Evolutionary conservation across 495 filamentous ascomycete species (phyloP).

Genomic region (Neurospora sp.): DNA sequence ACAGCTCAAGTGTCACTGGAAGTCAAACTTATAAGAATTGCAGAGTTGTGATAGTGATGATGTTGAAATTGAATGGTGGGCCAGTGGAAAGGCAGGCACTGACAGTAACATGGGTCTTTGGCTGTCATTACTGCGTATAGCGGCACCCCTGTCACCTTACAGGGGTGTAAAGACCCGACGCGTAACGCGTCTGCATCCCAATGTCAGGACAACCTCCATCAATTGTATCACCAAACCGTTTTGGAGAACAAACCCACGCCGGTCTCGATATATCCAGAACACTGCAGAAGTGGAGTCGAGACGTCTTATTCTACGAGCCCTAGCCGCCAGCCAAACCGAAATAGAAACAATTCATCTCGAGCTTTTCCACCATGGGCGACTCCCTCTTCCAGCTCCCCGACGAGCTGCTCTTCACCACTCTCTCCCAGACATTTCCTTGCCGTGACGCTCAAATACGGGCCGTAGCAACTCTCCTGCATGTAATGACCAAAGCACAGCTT

Average conservation of each 20-base stretch:
- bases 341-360: background rate
- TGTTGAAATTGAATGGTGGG: background rate
- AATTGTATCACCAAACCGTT: background rate
- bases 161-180: background rate
- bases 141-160: background rate
- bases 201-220: background rate
- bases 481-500: conserved; percentile 23
- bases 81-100: background rate
- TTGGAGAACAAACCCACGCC: background rate
- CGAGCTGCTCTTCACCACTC: conserved; percentile 40
- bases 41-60: background rate
- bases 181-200: background rate
- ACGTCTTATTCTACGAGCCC: background rate
- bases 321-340: background rate
- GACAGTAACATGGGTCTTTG: background rate
- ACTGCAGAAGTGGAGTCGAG: background rate
- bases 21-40: background rate
- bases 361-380: conserved; percentile 3
- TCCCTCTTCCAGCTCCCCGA: conserved; percentile 38
- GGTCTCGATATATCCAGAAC: background rate
- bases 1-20: background rate
- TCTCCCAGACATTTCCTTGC: conserved; percentile 45
- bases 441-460: conserved; percentile 54
- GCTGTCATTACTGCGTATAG: background rate
- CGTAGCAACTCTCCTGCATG: conserved; percentile 51